These are phyloP conservation scores for Chalciporus piperatus DNA, from an alignment of 768 basidiomycete genomes.

Conservation along the genomic window DNA sequence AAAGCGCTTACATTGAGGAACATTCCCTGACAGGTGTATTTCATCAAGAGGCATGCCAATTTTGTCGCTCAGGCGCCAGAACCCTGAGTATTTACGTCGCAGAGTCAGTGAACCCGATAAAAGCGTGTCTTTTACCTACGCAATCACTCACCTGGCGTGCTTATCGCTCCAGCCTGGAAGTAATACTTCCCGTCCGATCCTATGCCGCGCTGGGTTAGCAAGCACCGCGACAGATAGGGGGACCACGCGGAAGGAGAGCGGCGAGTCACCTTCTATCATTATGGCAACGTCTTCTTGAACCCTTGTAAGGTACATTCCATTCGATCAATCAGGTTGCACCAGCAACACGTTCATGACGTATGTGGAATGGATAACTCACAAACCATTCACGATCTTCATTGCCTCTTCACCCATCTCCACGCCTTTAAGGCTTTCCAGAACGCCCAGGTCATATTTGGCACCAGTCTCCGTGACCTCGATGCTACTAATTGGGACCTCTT, in stretches of 20 bases:
- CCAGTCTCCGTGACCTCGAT: slow-evolving; percentile 51
- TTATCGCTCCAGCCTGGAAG: slow-evolving; percentile 71
- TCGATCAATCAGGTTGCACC: not conserved
- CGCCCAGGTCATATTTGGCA: slow-evolving; percentile 49
- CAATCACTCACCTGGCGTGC: slow-evolving; percentile 51
- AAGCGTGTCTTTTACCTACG: not conserved
- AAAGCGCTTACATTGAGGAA: slow-evolving; percentile 60
- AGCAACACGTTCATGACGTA: slow-evolving; percentile 1
- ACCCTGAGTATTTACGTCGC: slow-evolving; percentile 44
- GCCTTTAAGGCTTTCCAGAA: slow-evolving; percentile 15
- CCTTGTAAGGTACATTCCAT: slow-evolving; percentile 29
- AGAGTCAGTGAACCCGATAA: not conserved
- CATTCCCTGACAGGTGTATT: slow-evolving; percentile 67
- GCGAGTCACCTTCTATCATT: slow-evolving; percentile 53
- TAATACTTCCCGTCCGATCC: slow-evolving; percentile 69
- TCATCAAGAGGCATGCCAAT: slow-evolving; percentile 69
- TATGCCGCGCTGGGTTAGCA: slow-evolving; percentile 29
- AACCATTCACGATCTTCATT: slow-evolving; percentile 56
- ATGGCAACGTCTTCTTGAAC: slow-evolving; percentile 58
- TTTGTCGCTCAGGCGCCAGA: slow-evolving; percentile 77
- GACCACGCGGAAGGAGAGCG: slow-evolving; percentile 4
- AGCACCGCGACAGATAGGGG: slow-evolving; percentile 14
- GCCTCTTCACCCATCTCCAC: slow-evolving; percentile 44
- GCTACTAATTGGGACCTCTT: slow-evolving; percentile 46
- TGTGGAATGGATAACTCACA: slow-evolving; percentile 43